These are phyloP conservation scores for Epichloe bromicola DNA, from an alignment of 2,329 filamentous ascomycete species.

Conservation along the genomic window DNA sequence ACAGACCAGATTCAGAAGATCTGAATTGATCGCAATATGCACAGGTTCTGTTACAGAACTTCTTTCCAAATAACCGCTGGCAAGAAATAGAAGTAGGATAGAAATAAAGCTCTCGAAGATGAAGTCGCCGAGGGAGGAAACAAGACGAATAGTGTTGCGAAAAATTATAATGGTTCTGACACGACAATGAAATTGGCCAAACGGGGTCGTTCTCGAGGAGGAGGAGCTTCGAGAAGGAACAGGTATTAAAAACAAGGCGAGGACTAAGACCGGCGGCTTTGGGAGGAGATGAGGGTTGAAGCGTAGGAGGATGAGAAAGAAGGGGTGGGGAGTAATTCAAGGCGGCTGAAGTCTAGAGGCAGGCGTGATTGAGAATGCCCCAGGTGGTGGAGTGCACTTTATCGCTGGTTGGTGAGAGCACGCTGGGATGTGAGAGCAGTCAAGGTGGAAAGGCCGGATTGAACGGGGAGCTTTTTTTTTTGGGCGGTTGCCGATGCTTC, in stretches of 20 bases:
- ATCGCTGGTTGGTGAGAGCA: not conserved
- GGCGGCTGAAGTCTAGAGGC: not conserved
- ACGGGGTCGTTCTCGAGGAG: constrained; percentile 3
- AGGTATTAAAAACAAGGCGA: not conserved
- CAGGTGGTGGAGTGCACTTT: not conserved
- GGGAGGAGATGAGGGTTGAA: not conserved
- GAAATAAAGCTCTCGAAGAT: not conserved
- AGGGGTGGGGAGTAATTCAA: not conserved
- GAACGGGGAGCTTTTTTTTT: constrained; percentile 2
- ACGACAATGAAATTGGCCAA: constrained; percentile 1
- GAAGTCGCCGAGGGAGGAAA: constrained; percentile 4
- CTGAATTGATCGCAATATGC: not conserved
- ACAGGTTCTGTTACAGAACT: constrained; percentile 3
- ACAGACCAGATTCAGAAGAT: not conserved
- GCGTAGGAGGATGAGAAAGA: not conserved
- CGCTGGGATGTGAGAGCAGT: not conserved
- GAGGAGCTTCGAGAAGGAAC: constrained; percentile 5
- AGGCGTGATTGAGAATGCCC: not conserved
- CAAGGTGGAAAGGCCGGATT: not conserved
- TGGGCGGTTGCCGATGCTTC: constrained; percentile 4
- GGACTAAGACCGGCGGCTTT: not conserved
- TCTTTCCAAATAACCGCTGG: constrained; percentile 1
- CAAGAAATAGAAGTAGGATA: not conserved
- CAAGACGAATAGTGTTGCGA: constrained; percentile 2
- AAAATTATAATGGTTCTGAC: not conserved